Evolutionary conservation across 2,329 filamentous ascomycete genomes (phyloP), one percentile per base, ranked within the genome.

Genomic region (Corinectria fuckeliana): DNA sequence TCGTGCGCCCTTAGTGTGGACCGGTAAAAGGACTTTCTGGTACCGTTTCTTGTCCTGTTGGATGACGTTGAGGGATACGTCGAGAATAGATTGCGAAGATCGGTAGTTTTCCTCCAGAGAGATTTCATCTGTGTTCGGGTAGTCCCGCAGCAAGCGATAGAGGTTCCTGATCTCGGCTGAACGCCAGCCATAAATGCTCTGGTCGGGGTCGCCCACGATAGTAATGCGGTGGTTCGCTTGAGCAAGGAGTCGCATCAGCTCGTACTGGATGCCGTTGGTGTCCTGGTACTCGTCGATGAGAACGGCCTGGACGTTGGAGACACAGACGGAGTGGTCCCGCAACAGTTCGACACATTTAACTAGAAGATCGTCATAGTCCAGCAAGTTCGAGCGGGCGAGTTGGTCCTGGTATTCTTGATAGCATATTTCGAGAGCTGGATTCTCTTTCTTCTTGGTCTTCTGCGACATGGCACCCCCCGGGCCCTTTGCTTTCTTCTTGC

Each of bases 261-360:
- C 92, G 70, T 96, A 98, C 75, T 99, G 94, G 4, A 97, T 89
- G 18, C 92, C 86, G 72, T 98, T 99, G 7, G 94, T 98, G 76
- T 99, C 94, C 76, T 99, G 94, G 64, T 97, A 99, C 72, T 99
- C 94, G 73, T 99, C 94, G 62, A 99, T 96, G 44, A 99, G 82
- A 6, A 98, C 93, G 0, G 92, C 87, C 74, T 97, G 88, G 16
- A 99, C 88, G 67, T 97, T 97, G 13, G 89, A 89, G 3, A 97
- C 93, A 69, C 93, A 97, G 13, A 85, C 81, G 0, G 93, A 92
- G 65, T 91, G 85, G 18, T 82, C 80, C 59, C 83, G 84, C 18
- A 99, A 82, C 10, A 99, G 82, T 59, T 96, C 88, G 8, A 91
- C 89, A 65, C 93, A 97, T 67, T 88, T 87, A 13, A 97, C 82